Base-by-base conservation (phyloP, 768 basidiomycete species). In the Boletellus ananiceps region DNA sequence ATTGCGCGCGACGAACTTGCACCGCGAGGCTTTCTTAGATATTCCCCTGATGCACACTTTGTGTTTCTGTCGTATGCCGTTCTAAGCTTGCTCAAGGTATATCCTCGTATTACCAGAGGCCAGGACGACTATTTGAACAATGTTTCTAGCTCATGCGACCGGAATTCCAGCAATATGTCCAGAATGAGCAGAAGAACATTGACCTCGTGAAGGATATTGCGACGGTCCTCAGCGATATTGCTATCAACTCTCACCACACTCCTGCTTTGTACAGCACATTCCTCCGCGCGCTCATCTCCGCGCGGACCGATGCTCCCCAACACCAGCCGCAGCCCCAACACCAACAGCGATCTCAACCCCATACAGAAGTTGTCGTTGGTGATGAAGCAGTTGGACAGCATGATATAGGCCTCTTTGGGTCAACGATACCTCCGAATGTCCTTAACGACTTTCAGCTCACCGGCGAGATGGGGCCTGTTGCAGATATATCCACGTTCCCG, bases 51-150 rank as follows among this genome's bases (percentile, higher is more conserved):
- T 66, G 87, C 89, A 5, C 86, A 88, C 59, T 95, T 89, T 55
- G 94, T 98, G 8, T 86, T 89, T 71, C 81, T 81, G 39, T 88
- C 87, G n/a, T 96, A 98, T 68, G 93, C 92, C 0, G 87, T 97
- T 7, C 72, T 96, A 50, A 95, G 87, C 60, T 72, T 97, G 55
- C 75, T 99, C 54, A 98, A 97, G 84, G 88, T 92, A 44, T 48
- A 74, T 32, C 13, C 19, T 52, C 16, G n/a, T 14, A 23, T 37
- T 9, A 16, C 40, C 42, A 18, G 13, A 16, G 6, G 14, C 15
- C 4, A 38, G 38, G 31, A 8, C 46, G 47, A 33, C 5, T 45
- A 29, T 42, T 56, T 65, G 12, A 67, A 36, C 36, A 16, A 13
- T 23, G n/a, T 46, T 51, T 46, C 1, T 56, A 93, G 89, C 78